Evolutionary conservation across 306 rosid species (phyloP).

Genomic region (Gastrolobium bilobum): DNA sequence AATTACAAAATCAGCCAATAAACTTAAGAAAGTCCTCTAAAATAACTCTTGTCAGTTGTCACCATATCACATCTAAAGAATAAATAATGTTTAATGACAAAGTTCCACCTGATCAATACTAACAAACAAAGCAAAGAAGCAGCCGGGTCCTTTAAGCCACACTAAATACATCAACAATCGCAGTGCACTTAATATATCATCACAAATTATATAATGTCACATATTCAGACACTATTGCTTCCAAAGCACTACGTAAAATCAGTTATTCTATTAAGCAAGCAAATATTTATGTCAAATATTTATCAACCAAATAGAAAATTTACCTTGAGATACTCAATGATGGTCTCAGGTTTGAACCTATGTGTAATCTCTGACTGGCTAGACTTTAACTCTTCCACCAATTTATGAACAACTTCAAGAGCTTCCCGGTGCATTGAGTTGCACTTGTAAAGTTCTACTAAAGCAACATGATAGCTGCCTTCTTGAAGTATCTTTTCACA

Average conservation of each 20-base stretch:
- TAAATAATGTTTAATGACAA: neutral
- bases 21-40: slow-evolving; percentile 8
- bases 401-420: slow-evolving; percentile 82
- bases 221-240: slow-evolving; percentile 37
- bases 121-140: neutral
- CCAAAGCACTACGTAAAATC: slow-evolving; percentile 37
- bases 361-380: slow-evolving; percentile 68
- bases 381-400: slow-evolving; percentile 82
- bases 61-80: slow-evolving; percentile 7
- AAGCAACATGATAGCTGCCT: slow-evolving; percentile 68
- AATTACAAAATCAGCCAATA: slow-evolving; percentile 24
- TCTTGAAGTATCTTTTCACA: slow-evolving; percentile 86
- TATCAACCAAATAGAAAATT: slow-evolving; percentile 36
- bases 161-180: slow-evolving; percentile 14
- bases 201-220: slow-evolving; percentile 30
- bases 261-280: slow-evolving; percentile 12
- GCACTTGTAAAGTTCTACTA: slow-evolving; percentile 90
- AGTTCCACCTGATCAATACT: neutral
- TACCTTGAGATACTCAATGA: slow-evolving; percentile 98
- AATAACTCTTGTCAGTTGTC: slow-evolving; percentile 1
- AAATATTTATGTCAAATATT: slow-evolving; percentile 20
- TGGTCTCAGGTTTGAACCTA: slow-evolving; percentile 83
- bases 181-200: slow-evolving; percentile 32
- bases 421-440: slow-evolving; percentile 96
- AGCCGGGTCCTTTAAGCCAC: neutral